These are phyloP conservation scores for Blastobotrys elegans DNA, from an alignment of 1,139 yeast species.

Conservation along the genomic window DNA sequence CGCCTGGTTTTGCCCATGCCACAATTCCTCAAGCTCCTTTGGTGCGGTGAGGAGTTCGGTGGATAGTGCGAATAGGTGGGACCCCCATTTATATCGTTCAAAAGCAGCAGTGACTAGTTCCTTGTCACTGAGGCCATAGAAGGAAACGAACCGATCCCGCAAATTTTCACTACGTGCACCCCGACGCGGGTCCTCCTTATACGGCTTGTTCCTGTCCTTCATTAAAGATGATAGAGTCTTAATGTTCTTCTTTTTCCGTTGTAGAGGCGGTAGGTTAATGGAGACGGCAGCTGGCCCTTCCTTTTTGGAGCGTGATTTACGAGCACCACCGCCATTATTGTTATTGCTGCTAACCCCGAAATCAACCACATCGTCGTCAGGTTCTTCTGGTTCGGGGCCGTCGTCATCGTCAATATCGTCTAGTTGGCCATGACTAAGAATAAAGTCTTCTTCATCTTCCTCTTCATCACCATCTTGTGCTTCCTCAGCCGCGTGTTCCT, in stretches of 20 bases:
- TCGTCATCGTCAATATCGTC: slow-evolving; percentile 5
- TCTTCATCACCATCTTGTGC: slow-evolving; percentile 17
- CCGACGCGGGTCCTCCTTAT: not conserved
- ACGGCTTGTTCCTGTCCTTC: not conserved
- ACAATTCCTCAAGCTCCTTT: not conserved
- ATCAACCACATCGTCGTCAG: slow-evolving; percentile 7
- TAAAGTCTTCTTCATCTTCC: slow-evolving; percentile 15
- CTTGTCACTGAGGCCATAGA: slow-evolving; percentile 21
- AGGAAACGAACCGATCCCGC: slow-evolving; percentile 21
- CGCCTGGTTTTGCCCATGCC: not conserved
- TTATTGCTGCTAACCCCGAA: not conserved
- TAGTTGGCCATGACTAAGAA: slow-evolving; percentile 12
- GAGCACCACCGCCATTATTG: not conserved
- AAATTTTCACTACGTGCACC: slow-evolving; percentile 15
- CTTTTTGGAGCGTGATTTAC: slow-evolving; percentile 1
- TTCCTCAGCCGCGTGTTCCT: slow-evolving; percentile 17
- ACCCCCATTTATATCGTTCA: slow-evolving; percentile 23
- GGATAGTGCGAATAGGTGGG: slow-evolving; percentile 20
- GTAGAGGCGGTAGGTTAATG: slow-evolving; percentile 11
- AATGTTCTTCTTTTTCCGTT: slow-evolving; percentile 1
- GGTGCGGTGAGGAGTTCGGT: slow-evolving; percentile 14
- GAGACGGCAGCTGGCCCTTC: not conserved
- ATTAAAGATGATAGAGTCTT: slow-evolving; percentile 3
- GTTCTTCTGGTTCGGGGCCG: slow-evolving; percentile 3
- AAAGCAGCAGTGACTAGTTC: slow-evolving; percentile 18